Conservation (phyloP, 257 asterid genomes). For the Nicotiana obtusifolia region DNA sequence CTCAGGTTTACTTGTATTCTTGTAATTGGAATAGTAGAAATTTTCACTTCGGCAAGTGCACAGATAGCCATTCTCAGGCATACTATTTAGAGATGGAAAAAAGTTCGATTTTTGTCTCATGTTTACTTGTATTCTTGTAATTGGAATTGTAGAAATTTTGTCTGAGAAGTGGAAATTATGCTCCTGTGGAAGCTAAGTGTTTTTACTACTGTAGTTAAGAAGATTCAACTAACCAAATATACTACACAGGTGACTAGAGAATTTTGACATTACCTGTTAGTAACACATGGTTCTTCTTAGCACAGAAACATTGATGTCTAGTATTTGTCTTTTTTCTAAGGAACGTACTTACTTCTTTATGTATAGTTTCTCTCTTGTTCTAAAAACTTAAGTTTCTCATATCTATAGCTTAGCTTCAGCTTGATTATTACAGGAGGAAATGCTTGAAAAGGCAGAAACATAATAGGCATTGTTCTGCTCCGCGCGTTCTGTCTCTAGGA, state of each 20-base stretch:
- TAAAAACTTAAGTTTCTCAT: background rate
- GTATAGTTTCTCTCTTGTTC: background rate
- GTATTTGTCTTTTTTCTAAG: background rate
- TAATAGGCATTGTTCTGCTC: background rate
- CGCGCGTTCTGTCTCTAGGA: background rate
- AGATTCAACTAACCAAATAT: background rate
- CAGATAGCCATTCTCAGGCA: no score
- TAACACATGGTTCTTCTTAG: background rate
- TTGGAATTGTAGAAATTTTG: background rate
- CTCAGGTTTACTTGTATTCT: no score
- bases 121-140: background rate
- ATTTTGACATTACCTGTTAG: background rate
- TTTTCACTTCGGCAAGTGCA: no score
- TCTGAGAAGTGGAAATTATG: background rate
- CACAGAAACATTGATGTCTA: background rate
- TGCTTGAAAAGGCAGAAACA: background rate
- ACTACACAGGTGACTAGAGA: background rate
- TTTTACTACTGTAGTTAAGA: background rate
- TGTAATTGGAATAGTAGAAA: no score
- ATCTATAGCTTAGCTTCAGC: background rate
- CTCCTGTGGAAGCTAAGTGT: background rate
- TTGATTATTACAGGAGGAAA: background rate
- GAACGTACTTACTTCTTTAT: background rate
- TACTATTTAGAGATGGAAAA: no score
- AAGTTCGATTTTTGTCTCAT: background rate